Conservation (phyloP, 139 green algal species). For the Yamagishiella unicocca region DNA sequence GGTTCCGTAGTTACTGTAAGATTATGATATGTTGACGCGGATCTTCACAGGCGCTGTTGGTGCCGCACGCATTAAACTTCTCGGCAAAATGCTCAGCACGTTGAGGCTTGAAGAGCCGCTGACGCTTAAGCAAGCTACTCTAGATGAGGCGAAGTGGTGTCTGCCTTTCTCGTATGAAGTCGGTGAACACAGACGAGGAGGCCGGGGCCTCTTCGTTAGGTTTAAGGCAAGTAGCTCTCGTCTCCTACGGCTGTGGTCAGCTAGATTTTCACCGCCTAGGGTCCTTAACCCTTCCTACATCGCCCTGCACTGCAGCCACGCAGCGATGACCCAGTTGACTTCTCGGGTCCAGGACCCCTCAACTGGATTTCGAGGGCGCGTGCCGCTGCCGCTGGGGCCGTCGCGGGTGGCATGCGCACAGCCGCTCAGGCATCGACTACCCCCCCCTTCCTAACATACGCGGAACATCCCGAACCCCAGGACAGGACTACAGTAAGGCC, state of each 20-base stretch:
- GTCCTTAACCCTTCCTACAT: too few relatives aligned
- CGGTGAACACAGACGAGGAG: conserved; percentile 16
- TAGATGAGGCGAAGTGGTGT: not conserved
- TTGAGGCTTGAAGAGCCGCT: not conserved
- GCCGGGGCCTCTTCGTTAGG: not conserved
- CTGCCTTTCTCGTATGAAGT: conserved; percentile 42
- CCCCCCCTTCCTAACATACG: not conserved
- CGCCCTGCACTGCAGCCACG: not conserved
- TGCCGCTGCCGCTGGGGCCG: not conserved
- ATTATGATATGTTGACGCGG: not conserved
- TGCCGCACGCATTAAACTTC: not conserved
- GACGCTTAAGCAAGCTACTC: not conserved
- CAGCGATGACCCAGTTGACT: not conserved
- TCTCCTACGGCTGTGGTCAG: not conserved
- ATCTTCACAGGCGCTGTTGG: too few relatives aligned
- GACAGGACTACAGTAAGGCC: too few relatives aligned
- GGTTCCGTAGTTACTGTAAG: too few relatives aligned
- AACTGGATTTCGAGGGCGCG: not conserved
- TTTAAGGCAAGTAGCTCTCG: conserved; percentile 8
- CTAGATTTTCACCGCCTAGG: not conserved
- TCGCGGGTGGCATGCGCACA: not conserved
- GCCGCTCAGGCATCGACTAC: not conserved
- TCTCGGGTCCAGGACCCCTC: not conserved
- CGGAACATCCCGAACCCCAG: too few relatives aligned
- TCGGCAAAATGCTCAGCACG: conserved; percentile 5